Conservation (phyloP, 768 basidiomycete genomes). For the Mycena chlorophos region DNA sequence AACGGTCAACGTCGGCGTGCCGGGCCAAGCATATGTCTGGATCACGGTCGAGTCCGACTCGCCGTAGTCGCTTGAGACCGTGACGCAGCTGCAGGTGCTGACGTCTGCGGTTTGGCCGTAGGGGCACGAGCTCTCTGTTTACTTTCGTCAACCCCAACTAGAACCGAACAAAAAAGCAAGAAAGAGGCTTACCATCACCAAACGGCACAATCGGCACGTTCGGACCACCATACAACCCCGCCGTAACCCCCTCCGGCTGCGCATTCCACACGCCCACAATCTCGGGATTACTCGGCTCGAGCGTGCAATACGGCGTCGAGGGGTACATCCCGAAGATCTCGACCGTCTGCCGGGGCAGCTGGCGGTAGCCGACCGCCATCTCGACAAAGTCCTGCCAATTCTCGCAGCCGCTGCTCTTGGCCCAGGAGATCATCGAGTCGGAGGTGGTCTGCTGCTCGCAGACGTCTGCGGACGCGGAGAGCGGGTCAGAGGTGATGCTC, state of each 20-base stretch:
- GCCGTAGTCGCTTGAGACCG: no score
- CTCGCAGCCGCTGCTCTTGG: conserved; percentile 42
- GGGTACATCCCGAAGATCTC: conserved; percentile 43
- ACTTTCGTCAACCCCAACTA: conserved; percentile 25
- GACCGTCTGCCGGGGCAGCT: conserved; percentile 45
- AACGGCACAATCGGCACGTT: conserved; percentile 42
- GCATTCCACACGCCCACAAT: conserved; percentile 40
- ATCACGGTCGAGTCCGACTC: no score
- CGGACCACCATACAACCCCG: conserved; percentile 45
- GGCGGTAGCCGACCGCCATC: conserved; percentile 43
- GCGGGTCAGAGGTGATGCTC: conserved; percentile 41
- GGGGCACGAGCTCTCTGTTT: no score
- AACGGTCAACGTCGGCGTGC: no score
- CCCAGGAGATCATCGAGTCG: conserved; percentile 52
- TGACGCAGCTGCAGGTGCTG: no score
- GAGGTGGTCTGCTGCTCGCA: conserved; percentile 52
- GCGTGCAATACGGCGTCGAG: conserved; percentile 47
- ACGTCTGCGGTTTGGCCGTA: conserved; percentile 43
- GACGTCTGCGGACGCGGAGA: conserved; percentile 45
- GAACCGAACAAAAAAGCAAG: background rate
- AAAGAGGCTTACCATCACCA: conserved; percentile 39
- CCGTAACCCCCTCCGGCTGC: conserved; percentile 44
- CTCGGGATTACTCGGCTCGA: conserved; percentile 42
- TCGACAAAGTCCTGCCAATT: conserved; percentile 43
- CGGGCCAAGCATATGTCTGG: no score